Evolutionary conservation across 768 basidiomycete genomes (phyloP), one percentile per base, ranked within the genome.

Genomic region (Rhodotorula graminis): DNA sequence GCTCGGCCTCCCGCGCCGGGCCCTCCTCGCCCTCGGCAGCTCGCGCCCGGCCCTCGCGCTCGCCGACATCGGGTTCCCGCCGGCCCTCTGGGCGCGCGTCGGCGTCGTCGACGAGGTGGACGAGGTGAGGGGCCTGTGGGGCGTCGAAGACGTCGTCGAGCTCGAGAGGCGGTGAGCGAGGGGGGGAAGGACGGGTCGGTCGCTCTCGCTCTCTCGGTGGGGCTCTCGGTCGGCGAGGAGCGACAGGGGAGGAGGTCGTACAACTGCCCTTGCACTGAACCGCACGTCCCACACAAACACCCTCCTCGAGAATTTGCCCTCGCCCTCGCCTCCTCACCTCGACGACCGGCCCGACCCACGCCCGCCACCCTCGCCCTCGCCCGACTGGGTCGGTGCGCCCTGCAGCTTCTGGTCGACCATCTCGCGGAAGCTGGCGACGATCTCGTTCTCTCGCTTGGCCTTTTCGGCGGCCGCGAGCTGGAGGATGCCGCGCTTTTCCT

Each of bases 381-480:
- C 44, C 44, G 44, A 37, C 44, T n/a, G n/a, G n/a, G 44, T 33
- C 56, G 37, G 37, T 9, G 37, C 37, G 44, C 61, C 47, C 49
- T 67, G 65, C 27, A 76, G 56, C 31, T 71, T 70, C 33, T 49
- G 31, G 62, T 73, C 72, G 57, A 76, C 75, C 46, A 72, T 40
- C 59, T 76, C 71, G 27, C 70, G 56, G 71, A 72, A 70, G n/a
- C 56, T 64, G 7, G 71, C 75, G 65, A 76, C 71, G 37, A 76
- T 76, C n/a, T 76, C 88, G 12, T 89, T 84, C 82, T 99, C 96
- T 78, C 92, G 86, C 82, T 94, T 88, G 81, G 89, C 88, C 81
- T 90, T 87, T 83, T 99, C 96, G 81, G 97, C 95, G 80, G 84
- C 90, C 82, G 97, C 95, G 81, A 97, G 79, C 82, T 96, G 95